Percentiles rank a stretch among this genome's conserved stretches.
Evolutionary conservation across 805 yeast genomes (phyloP).

Genomic region (Clavispora santaluciae): DNA sequence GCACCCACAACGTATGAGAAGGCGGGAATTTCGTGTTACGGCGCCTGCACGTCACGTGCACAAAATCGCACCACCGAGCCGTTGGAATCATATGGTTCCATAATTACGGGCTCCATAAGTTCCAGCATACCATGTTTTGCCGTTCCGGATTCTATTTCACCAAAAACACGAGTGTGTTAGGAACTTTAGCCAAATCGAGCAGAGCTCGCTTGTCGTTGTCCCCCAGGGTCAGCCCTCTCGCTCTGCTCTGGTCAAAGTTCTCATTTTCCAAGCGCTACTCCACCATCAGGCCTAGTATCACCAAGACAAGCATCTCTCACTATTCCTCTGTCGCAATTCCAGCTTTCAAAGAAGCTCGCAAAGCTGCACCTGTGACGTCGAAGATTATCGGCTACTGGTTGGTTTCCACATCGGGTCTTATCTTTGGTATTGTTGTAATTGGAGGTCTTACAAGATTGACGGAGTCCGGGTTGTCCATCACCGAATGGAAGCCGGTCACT

Average conservation of each 20-base stretch:
- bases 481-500: conserved; percentile 98
- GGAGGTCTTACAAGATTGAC: conserved; percentile 96
- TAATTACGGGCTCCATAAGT: not conserved
- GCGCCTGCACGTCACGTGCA: not conserved
- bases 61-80: not conserved
- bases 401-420: conserved; percentile 78
- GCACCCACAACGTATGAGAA: not conserved
- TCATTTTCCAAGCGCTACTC: not conserved
- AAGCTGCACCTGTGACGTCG: conserved; percentile 16
- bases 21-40: not conserved
- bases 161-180: conserved; percentile 45
- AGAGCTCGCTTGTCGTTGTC: conserved; percentile 14
- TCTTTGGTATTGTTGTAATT: conserved; percentile 91
- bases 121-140: conserved; percentile 27
- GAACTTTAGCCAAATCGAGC: conserved; percentile 22
- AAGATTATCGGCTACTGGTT: conserved; percentile 77
- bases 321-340: not conserved
- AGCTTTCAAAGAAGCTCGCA: not conserved
- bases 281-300: not conserved
- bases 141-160: conserved; percentile 57
- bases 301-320: not conserved
- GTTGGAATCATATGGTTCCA: not conserved
- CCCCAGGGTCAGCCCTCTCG: conserved; percentile 7
- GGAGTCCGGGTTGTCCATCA: conserved; percentile 91
- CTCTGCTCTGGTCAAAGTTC: conserved; percentile 1